These are phyloP conservation scores for Saprolegnia diclina DNA, from an alignment of 352 stramenopile species.

Conservation along the genomic window DNA sequence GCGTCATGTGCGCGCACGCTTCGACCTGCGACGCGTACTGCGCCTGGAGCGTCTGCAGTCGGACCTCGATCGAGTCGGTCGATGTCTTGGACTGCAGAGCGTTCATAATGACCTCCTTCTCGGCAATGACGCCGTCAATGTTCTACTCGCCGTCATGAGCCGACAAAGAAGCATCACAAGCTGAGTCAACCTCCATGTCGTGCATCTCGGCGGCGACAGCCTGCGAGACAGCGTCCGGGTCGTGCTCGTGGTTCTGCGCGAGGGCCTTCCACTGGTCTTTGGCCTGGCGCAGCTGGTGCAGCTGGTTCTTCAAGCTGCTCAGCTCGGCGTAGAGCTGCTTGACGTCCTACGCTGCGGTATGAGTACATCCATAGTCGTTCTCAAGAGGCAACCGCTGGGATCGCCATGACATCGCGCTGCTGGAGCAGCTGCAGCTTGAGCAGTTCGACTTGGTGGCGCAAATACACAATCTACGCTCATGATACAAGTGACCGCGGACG, in stretches of 20 bases:
- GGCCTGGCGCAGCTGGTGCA: conserved; percentile 39
- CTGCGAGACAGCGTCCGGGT: not conserved
- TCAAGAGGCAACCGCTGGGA: not conserved
- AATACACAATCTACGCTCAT: conserved; percentile 30
- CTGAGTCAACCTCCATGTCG: conserved; percentile 23
- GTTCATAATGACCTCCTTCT: conserved; percentile 47
- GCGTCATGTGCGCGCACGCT: conserved; percentile 37
- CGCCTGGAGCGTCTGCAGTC: conserved; percentile 33
- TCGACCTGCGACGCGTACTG: conserved; percentile 45
- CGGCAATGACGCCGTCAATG: conserved; percentile 35
- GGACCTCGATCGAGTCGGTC: conserved; percentile 26
- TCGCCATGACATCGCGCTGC: conserved; percentile 21
- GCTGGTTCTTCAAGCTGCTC: conserved; percentile 34
- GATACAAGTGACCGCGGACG: not conserved
- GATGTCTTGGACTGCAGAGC: conserved; percentile 14
- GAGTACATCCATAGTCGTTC: not conserved
- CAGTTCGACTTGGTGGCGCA: conserved; percentile 66
- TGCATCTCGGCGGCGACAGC: conserved; percentile 14
- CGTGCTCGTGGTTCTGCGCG: conserved; percentile 35
- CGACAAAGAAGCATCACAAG: conserved; percentile 17
- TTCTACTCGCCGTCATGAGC: conserved; percentile 23
- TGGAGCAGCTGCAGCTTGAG: conserved; percentile 58
- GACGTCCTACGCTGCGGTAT: not conserved
- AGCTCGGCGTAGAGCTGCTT: not conserved
- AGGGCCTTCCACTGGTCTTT: conserved; percentile 70